These are phyloP conservation scores for Pseudogymnoascus sp. DNA, from an alignment of 2,329 filamentous ascomycete species.

Conservation along the genomic window DNA sequence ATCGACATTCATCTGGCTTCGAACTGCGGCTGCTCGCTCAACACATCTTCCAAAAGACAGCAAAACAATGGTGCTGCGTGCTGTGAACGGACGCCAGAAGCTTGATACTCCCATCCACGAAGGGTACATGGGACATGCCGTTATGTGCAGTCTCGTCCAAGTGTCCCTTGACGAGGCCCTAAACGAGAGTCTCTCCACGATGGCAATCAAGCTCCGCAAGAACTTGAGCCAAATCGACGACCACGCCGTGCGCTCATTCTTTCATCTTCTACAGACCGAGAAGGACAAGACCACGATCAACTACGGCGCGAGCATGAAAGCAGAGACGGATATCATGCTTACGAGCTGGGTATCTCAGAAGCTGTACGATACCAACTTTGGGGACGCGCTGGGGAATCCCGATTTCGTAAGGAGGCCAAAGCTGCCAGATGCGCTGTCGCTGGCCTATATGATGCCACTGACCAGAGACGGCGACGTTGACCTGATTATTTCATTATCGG, in stretches of 20 bases:
- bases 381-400: background rate
- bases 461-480: background rate
- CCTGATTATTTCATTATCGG: background rate
- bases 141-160: background rate
- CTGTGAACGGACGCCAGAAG: background rate
- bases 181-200: background rate
- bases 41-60: background rate
- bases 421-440: background rate
- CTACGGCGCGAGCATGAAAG: background rate
- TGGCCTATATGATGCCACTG: conserved; percentile 4
- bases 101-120: background rate
- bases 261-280: background rate
- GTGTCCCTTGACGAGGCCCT: background rate
- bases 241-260: background rate
- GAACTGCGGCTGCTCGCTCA: background rate
- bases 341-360: background rate
- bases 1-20: conserved; percentile 2
- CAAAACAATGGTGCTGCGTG: background rate
- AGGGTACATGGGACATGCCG: conserved; percentile 1
- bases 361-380: background rate
- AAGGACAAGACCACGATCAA: conserved; percentile 6
- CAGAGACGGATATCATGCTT: background rate
- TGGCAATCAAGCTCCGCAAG: background rate
- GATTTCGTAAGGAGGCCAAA: background rate
- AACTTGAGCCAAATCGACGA: background rate